Evolutionary conservation across 352 stramenopile genomes (phyloP), one percentile per base, ranked within the genome.

Genomic region (Phytophthora aleatoria): DNA sequence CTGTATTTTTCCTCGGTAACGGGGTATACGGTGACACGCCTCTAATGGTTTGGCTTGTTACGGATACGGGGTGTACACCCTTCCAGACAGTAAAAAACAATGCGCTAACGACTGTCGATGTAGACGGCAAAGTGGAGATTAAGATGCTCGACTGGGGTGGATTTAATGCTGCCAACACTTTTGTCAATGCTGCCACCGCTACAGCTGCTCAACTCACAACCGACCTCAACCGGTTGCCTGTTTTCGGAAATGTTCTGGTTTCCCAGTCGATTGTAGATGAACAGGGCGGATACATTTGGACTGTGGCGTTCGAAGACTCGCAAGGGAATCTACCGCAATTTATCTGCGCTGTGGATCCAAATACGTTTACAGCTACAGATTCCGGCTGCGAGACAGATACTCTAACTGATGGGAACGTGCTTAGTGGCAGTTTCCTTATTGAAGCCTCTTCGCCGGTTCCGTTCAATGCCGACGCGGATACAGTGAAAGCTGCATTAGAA

Each of bases 231-330:
- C 74, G 67, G 13, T 41, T 94, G 3, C 87, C 87, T 0, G 64
- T 92, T 9, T 91, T 90, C 57, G 76, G 81, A 0, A 64, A 74
- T 41, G 82, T 94, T 4, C 68, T 90, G n/a, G 82, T 82, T 3
- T 83, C 80, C 8, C 77, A 72, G 10, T 92, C 85, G 8, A 77
- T 94, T 6, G 69, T 55, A 2, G 87, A 95, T 38, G 64, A 77
- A 13, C 80, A 92, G 39, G 87, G 85, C 12, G 87, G 87, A 5
- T 91, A 79, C 51, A 73, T 91, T 38, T 95, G 87, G 87, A 95
- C 84, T 0, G 67, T 94, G 1, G 86, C 79, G 5, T 94, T 92
- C 45, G 74, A 85, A 26, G 76, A 92, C 47, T 84, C 74, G 1
- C 60, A 88, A 52, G 86, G 82, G 0, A 77, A 92, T 41, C 12